Conservation (phyloP, 495 filamentous ascomycete genomes). For the Rhypophila decipiens region DNA sequence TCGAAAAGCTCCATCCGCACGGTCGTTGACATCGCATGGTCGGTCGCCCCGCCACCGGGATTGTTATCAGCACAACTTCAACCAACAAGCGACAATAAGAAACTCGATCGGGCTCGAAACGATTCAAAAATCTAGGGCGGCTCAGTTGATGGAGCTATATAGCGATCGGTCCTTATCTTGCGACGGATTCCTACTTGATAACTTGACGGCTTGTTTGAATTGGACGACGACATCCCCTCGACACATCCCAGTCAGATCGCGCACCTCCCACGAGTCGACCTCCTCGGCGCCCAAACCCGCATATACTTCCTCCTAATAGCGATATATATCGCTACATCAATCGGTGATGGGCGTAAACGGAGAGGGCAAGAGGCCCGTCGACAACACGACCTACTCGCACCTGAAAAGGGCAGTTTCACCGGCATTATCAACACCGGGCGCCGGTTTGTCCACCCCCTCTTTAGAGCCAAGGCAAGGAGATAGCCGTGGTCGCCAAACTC, state of each 20-base stretch:
- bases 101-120: no score
- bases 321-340: no score
- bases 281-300: no score
- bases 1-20: conserved; percentile 6
- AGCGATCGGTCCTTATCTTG: background rate
- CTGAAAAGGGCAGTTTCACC: conserved; percentile 32
- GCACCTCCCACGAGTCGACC: no score
- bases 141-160: conserved; percentile 1
- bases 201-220: no score
- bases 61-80: conserved; percentile 4
- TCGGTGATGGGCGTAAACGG: conserved; percentile 31
- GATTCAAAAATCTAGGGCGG: no score
- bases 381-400: conserved; percentile 19
- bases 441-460: conserved; percentile 31
- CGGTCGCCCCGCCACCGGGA: conserved; percentile 11
- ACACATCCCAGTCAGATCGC: no score
- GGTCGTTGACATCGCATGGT: background rate
- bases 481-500: conserved; percentile 21
- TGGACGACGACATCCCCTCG: no score
- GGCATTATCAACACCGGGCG: conserved; percentile 22
- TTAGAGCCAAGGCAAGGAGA: conserved; percentile 29
- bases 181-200: background rate
- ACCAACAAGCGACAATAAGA: background rate
- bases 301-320: no score
- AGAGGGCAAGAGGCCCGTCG: conserved; percentile 22